Conservation (phyloP, 2,329 filamentous ascomycete species). For the Ceratocystis lukuohia region DNA sequence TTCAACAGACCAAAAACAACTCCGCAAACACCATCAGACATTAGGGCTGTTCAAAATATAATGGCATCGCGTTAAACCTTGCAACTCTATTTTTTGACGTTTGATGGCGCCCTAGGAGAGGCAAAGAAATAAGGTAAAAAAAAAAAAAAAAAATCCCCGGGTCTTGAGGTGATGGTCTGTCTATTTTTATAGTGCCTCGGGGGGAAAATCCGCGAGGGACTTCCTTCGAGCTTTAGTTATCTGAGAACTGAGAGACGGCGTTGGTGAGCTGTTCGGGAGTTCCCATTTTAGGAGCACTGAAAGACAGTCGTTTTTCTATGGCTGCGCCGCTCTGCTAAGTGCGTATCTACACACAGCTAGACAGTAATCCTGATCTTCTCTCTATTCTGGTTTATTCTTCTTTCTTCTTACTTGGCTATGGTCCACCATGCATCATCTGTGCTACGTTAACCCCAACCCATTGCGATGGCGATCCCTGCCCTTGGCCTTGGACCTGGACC, state of each 20-base stretch:
- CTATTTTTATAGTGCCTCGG: too few relatives aligned
- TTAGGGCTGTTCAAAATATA: neutral
- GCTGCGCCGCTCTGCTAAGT: too few relatives aligned
- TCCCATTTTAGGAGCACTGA: too few relatives aligned
- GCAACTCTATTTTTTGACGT: neutral
- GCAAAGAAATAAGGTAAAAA: neutral
- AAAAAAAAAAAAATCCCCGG: too few relatives aligned
- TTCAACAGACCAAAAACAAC: neutral
- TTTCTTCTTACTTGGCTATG: conserved; percentile 12
- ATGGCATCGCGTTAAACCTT: neutral
- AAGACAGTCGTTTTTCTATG: too few relatives aligned
- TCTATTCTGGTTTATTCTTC: neutral
- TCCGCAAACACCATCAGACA: neutral
- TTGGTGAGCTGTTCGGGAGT: too few relatives aligned
- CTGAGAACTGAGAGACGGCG: too few relatives aligned
- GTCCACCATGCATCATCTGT: conserved; percentile 30
- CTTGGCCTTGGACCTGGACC: conserved; percentile 11
- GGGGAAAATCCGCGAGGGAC: too few relatives aligned
- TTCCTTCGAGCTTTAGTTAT: too few relatives aligned
- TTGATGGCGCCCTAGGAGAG: neutral
- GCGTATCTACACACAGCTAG: neutral
- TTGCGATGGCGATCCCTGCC: conserved; percentile 22
- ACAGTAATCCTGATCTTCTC: neutral
- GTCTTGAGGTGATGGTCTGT: too few relatives aligned
- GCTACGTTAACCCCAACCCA: conserved; percentile 36